Evolutionary conservation across 2,329 filamentous ascomycete species (phyloP).

Genomic region (Fusarium tupiense): DNA sequence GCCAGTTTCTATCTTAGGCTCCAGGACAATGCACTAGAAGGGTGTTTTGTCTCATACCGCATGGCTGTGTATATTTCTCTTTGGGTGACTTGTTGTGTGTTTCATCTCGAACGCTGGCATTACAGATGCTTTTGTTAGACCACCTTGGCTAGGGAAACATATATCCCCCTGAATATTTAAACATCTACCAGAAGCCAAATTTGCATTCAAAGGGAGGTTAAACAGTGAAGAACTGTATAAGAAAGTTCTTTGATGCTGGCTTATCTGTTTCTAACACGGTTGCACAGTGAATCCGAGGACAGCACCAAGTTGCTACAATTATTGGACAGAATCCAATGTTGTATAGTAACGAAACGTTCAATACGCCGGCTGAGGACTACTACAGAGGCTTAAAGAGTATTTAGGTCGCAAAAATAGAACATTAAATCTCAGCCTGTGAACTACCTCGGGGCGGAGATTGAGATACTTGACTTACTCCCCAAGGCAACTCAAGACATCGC

Average conservation of each 20-base stretch:
- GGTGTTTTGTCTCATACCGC: not conserved
- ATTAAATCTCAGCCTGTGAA: not conserved
- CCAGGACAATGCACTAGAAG: no score
- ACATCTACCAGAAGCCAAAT: not conserved
- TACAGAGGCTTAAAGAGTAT: no score
- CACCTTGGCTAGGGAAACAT: no score
- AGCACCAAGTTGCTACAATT: not conserved
- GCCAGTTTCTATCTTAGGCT: no score
- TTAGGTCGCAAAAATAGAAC: not conserved
- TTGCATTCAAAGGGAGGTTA: not conserved
- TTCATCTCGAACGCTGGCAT: not conserved
- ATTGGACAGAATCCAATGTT: not conserved
- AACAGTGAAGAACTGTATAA: not conserved
- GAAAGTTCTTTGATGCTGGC: not conserved
- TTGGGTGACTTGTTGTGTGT: no score
- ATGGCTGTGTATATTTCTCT: not conserved
- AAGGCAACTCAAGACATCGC: no score
- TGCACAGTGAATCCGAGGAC: not conserved
- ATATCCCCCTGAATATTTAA: not conserved
- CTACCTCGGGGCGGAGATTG: not conserved
- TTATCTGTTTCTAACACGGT: not conserved
- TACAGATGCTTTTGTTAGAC: no score
- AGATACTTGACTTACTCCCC: not conserved
- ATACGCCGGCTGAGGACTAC: rapidly evolving
- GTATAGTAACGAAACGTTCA: not conserved